phyloP scores from a whole-genome alignment of 441 rosid species.

The Erysimum pusillum region DNA sequence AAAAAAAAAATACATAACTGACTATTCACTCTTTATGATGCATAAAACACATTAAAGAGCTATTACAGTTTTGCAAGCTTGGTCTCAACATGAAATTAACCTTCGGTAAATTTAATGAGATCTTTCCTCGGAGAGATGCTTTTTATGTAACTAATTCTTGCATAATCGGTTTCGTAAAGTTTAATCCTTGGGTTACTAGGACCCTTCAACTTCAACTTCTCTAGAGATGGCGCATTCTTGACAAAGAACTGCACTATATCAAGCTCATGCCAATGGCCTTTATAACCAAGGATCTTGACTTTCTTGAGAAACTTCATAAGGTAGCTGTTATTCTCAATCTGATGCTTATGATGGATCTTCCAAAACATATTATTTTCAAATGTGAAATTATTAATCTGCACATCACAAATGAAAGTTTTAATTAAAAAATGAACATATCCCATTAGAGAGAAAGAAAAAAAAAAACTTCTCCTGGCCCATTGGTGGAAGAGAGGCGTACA shows the following conservation, averaged over 20 bases:
- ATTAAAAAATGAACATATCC: no score
- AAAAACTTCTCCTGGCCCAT: no score
- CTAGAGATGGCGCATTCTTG: neutral
- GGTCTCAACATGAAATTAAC: no score
- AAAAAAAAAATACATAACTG: no score
- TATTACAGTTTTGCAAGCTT: no score
- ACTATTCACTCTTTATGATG: no score
- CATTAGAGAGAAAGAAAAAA: neutral
- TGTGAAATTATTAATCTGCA: slow-evolving; percentile 24
- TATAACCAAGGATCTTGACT: slow-evolving; percentile 31
- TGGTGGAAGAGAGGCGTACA: slow-evolving; percentile 3
- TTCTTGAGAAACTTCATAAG: neutral
- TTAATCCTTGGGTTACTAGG: neutral
- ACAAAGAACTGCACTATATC: slow-evolving; percentile 26
- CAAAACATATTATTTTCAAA: slow-evolving; percentile 11
- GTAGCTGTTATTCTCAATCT: neutral
- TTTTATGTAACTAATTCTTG: no score
- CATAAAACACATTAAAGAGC: no score
- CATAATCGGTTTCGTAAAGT: no score
- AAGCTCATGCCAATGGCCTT: slow-evolving; percentile 28
- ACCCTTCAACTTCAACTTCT: neutral
- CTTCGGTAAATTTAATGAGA: no score
- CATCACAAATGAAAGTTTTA: neutral
- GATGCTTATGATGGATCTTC: neutral
- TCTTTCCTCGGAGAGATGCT: no score